A percentile compares a stretch with the other conserved stretches of the same genome.
These are phyloP conservation scores for Colletotrichum camelliae DNA, from an alignment of 2,329 filamentous ascomycete species.

Conservation along the genomic window DNA sequence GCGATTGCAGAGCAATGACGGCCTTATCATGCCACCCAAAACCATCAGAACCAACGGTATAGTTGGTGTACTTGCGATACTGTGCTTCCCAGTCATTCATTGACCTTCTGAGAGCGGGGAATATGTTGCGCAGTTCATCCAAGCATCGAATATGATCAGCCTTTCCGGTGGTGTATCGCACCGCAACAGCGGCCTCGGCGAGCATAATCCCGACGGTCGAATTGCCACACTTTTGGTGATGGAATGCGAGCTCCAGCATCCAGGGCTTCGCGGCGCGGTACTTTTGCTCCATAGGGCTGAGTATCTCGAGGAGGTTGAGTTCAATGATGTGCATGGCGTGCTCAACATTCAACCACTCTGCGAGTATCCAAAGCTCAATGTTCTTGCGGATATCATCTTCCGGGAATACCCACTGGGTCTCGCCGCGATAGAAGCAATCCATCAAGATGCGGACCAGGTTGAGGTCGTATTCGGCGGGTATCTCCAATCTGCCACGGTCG, in stretches of 20 bases:
- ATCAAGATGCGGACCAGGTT: rapidly evolving
- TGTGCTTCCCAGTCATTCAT: background rate
- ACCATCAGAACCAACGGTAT: too few relatives aligned
- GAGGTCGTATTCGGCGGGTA: background rate
- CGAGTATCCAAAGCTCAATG: background rate
- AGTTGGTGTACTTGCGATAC: too few relatives aligned
- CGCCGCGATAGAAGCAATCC: background rate
- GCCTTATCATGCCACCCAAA: too few relatives aligned
- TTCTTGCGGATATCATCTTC: background rate
- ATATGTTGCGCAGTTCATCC: background rate
- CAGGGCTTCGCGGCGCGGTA: background rate
- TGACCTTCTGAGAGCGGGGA: background rate
- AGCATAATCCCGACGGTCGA: background rate
- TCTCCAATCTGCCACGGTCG: background rate
- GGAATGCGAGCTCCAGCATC: rapidly evolving
- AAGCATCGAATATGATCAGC: background rate
- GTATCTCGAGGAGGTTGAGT: background rate
- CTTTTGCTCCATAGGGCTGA: background rate
- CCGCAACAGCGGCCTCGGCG: background rate
- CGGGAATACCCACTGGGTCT: background rate
- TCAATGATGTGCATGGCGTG: background rate
- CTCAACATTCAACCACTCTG: background rate
- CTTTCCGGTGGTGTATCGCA: background rate
- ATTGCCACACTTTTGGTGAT: background rate
- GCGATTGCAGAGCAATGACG: too few relatives aligned